Base-by-base conservation (phyloP, 2,329 filamentous ascomycete species). In the Paramyrothecium roridum region DNA sequence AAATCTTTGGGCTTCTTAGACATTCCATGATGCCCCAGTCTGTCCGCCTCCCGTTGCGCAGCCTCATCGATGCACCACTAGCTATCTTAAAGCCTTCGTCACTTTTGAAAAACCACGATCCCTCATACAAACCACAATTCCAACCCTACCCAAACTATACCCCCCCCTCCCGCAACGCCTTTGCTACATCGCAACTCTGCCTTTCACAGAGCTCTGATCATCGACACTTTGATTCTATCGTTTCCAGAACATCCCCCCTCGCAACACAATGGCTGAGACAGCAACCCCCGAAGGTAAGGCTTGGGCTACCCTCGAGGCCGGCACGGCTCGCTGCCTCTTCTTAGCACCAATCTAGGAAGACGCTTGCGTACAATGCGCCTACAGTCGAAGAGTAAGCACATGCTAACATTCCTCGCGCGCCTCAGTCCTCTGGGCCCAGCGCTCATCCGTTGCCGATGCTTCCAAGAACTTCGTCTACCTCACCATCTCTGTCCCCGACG, bases 361-460 rank as follows among this genome's bases (percentile, higher is more conserved):
- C n/a, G 26, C 26, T 66, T 47, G 34, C 21, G 17, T 22, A 6
- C 6, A 10, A 6, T 30, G 26, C 26, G 6, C 26, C 26, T 30
- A 10, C 26, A 30, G 26, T 10, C 26, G 26, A 30, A 4, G 10
- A 10, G 10, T 10, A 30, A 30, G 13, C 37, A 19, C n/a, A 40
- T 48, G 37, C 23, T 48, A 21, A 52, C 48, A 17, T 13, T 43
- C n/a, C 16, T 6, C 12, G 13, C 37, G 26, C 48, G 48, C 13
- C 53, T 56, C 68, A 98, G 95, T 99, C 67, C 89, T 92, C 76
- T 99, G 95, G 95, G 93, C 95, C 63, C 95, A 99, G 82, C 93
- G 95, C 81, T 98, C 93, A 49, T 95, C 88, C 70, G 80, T 76
- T 65, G 80, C 80, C 64, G 93, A 97, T 54, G 73, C 89, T 55